Base-by-base conservation (phyloP, 345 rosid species). In the Hevea brasiliensis region DNA sequence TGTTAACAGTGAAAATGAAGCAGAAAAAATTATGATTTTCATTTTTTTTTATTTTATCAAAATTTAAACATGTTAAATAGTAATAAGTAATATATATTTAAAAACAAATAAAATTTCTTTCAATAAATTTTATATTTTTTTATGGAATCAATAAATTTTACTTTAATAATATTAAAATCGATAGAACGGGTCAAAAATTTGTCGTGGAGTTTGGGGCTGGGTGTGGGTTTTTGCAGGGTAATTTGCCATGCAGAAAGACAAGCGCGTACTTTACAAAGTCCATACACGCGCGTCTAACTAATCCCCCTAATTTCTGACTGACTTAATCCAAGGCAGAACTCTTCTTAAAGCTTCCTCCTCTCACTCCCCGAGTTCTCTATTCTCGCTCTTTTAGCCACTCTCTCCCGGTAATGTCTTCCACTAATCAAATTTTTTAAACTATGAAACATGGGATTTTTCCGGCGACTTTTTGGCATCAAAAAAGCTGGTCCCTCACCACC, bases 371-470 rank as follows among this genome's bases (percentile, higher is more conserved):
- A 1, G 9, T 63, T 72, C 64, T 59, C 67, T 44, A n/a, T 56
- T 56, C 74, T 44, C 42, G 0, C 32, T 29, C 6, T 51, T 1
- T 4, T 29, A 58, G 18, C 3, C 56, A 27, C 50, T 58, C 37
- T 65, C 26, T 27, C 26, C n/a, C 60, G 6, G 37, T 2, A 13
- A 24, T 24, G 24, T 50, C 65, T 60, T 11, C 3, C 32, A 17
- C 32, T 54, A 48, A 1, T 55, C 27, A 26, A 18, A 50, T 50
- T 50, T 41, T 65, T 27, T 44, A 60, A 44, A 42, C 61, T 47
- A 84, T 84, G 91, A 84, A 64, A 77, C 50, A 87, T 94, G 98
- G 97, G 98, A 29, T 78, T 92, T 41, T 78, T 94, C 77, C 89
- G 91, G 72, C 81, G 91, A 82, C 85, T 94, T 32, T 94, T 94